Conservation (phyloP, 2,329 filamentous ascomycete species). For the Didymella pinodella region DNA sequence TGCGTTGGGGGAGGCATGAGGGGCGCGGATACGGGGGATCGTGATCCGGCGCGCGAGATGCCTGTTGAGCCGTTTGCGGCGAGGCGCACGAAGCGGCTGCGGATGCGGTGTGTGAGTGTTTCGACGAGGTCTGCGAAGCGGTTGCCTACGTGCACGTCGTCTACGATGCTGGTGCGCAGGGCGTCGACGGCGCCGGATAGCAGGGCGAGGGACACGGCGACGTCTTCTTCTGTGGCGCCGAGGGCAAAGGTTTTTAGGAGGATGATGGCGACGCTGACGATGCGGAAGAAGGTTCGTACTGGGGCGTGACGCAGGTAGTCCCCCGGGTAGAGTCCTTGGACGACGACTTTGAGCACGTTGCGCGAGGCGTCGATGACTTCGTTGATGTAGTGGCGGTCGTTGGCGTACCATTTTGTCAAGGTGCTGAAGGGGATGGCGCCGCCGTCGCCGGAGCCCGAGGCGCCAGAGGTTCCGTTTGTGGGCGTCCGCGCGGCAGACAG, state of each 20-base stretch:
- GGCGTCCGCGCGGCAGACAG: slow-evolving; percentile 29
- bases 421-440: slow-evolving; percentile 56
- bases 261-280: slow-evolving; percentile 86
- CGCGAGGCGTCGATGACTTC: slow-evolving; percentile 80
- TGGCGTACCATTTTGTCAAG: slow-evolving; percentile 61
- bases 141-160: slow-evolving; percentile 85
- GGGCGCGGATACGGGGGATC: slow-evolving; percentile 40
- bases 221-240: slow-evolving; percentile 79
- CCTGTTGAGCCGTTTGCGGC: slow-evolving; percentile 56
- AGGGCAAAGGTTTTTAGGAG: slow-evolving; percentile 84
- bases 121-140: slow-evolving; percentile 85
- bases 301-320: slow-evolving; percentile 84
- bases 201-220: slow-evolving; percentile 75
- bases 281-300: slow-evolving; percentile 84
- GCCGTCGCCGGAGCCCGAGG: slow-evolving; percentile 37
- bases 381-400: slow-evolving; percentile 68
- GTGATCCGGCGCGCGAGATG: slow-evolving; percentile 50
- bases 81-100: slow-evolving; percentile 72
- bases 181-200: slow-evolving; percentile 79
- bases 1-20: slow-evolving; percentile 45
- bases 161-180: slow-evolving; percentile 78
- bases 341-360: slow-evolving; percentile 78
- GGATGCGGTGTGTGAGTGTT: slow-evolving; percentile 75
- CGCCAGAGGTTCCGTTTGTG: slow-evolving; percentile 24
- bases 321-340: slow-evolving; percentile 75